Evolutionary conservation across 768 basidiomycete genomes (phyloP).

Genomic region (Cystobasidium onofrii): DNA sequence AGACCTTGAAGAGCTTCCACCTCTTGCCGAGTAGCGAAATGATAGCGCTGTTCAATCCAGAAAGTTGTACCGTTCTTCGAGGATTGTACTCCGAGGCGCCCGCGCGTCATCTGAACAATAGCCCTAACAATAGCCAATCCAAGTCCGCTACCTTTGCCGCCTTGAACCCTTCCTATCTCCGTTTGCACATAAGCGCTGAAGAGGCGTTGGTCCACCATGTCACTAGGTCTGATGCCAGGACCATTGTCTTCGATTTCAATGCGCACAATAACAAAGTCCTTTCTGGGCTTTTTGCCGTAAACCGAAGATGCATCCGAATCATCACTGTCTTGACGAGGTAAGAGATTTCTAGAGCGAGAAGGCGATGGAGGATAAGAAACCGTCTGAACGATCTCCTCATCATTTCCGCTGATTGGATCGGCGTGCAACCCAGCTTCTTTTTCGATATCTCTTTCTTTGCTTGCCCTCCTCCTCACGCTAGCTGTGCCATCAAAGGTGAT

Average conservation of each 20-base stretch:
- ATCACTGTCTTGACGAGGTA: neutral
- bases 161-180: conserved; percentile 49
- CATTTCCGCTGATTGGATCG: neutral
- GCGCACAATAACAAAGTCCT: conserved; percentile 45
- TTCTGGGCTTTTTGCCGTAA: neutral
- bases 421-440: neutral
- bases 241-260: conserved; percentile 50
- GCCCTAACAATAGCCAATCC: conserved; percentile 49
- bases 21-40: conserved; percentile 24
- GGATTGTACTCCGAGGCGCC: conserved; percentile 48
- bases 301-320: neutral
- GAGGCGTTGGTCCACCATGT: conserved; percentile 45
- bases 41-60: conserved; percentile 39
- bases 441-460: conserved; percentile 10
- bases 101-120: conserved; percentile 49
- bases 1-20: conserved; percentile 17
- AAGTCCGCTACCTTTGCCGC: conserved; percentile 50
- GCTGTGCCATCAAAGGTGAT: neutral
- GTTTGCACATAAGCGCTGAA: conserved; percentile 47
- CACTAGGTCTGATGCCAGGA: conserved; percentile 47
- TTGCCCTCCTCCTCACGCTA: neutral
- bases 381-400: neutral
- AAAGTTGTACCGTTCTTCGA: conserved; percentile 40
- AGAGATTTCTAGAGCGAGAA: neutral
- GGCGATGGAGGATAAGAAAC: neutral